A percentile compares a stretch with the other conserved stretches of the same genome.
phyloP scores from a whole-genome alignment of 2,329 filamentous ascomycete species.

The Davidsoniella virescens region DNA sequence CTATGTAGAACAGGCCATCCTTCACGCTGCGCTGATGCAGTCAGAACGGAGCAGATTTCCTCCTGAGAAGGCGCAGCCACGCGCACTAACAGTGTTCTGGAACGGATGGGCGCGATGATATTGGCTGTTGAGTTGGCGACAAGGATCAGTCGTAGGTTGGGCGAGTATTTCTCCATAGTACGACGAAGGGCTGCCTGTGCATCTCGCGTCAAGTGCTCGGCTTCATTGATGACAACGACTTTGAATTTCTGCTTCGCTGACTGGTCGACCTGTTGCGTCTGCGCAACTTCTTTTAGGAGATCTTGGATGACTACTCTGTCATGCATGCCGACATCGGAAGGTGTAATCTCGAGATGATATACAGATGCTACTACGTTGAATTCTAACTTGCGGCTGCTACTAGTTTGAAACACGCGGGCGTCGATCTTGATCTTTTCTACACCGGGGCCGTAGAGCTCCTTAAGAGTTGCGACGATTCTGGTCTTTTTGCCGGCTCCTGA shows the following conservation, averaged over 20 bases:
- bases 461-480: slow-evolving; percentile 83
- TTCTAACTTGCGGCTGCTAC: slow-evolving; percentile 89
- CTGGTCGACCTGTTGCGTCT: slow-evolving; percentile 97
- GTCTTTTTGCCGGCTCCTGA: slow-evolving; percentile 97
- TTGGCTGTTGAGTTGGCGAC: slow-evolving; percentile 93
- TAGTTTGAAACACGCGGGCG: slow-evolving; percentile 88
- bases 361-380: slow-evolving; percentile 97
- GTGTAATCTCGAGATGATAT: slow-evolving; percentile 97
- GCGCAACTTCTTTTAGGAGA: slow-evolving; percentile 89
- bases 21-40: slow-evolving; percentile 56
- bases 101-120: slow-evolving; percentile 96
- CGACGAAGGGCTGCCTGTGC: slow-evolving; percentile 86
- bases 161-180: slow-evolving; percentile 99
- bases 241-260: slow-evolving; percentile 87
- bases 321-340: slow-evolving; percentile 89
- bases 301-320: slow-evolving; percentile 94
- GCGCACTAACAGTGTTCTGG: slow-evolving; percentile 75
- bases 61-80: slow-evolving; percentile 76
- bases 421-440: slow-evolving; percentile 99
- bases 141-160: slow-evolving; percentile 80
- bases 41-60: slow-evolving; percentile 70
- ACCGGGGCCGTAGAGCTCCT: slow-evolving; percentile 85
- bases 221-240: slow-evolving; percentile 98
- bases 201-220: slow-evolving; percentile 83
- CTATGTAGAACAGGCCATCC: slow-evolving; percentile 62